Percentiles rank a stretch among this genome's conserved stretches.
Evolutionary conservation across 2,329 filamentous ascomycete genomes (phyloP).

Genomic region (Epichloe aotearoae): DNA sequence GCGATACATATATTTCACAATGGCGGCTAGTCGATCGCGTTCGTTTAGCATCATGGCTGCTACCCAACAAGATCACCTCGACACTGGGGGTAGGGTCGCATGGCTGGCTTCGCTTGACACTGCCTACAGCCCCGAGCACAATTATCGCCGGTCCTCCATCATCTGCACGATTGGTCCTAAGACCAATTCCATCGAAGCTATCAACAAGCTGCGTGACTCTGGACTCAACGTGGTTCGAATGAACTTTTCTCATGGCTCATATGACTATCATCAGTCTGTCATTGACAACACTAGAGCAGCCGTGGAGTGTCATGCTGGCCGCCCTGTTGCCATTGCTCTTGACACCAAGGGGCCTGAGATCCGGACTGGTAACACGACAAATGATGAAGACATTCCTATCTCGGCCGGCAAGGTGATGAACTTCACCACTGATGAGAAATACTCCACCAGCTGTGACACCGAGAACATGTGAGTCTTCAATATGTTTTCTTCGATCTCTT

Average conservation of each 20-base stretch:
- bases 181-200: slow-evolving; percentile 95
- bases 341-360: slow-evolving; percentile 55
- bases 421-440: slow-evolving; percentile 93
- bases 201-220: slow-evolving; percentile 80
- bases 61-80: slow-evolving; percentile 76
- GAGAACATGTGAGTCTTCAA: slow-evolving; percentile 72
- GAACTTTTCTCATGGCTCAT: slow-evolving; percentile 79
- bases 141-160: slow-evolving; percentile 94
- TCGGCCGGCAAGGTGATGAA: slow-evolving; percentile 73
- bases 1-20: slow-evolving; percentile 11
- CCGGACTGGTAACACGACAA: slow-evolving; percentile 55
- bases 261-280: slow-evolving; percentile 97
- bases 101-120: slow-evolving; percentile 69
- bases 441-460: slow-evolving; percentile 69
- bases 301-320: slow-evolving; percentile 62
- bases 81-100: slow-evolving; percentile 55
- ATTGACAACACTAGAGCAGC: slow-evolving; percentile 91
- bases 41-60: slow-evolving; percentile 35
- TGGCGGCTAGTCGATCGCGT: slow-evolving; percentile 21
- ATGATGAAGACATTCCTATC: slow-evolving; percentile 83
- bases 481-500: background rate
- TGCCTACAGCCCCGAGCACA: slow-evolving; percentile 70
- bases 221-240: slow-evolving; percentile 98
- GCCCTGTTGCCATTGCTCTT: slow-evolving; percentile 89
- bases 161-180: slow-evolving; percentile 99